Percentiles rank a stretch among this genome's conserved stretches.
Evolutionary conservation across 768 basidiomycete species (phyloP).

Genomic region (Lactifluus echinatus): DNA sequence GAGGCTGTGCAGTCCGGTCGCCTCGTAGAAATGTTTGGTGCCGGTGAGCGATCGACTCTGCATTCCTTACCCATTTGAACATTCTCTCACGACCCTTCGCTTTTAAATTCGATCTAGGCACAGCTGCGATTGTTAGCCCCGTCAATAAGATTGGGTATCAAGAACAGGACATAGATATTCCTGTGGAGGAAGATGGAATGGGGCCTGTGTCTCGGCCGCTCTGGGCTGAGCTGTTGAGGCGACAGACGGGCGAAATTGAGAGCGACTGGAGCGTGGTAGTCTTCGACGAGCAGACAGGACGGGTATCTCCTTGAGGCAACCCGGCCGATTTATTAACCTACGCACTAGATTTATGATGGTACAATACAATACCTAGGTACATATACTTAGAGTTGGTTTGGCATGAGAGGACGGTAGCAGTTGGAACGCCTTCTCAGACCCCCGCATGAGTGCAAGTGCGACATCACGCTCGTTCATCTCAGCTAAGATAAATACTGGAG

Average conservation of each 20-base stretch:
- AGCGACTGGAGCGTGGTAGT: slow-evolving; percentile 37
- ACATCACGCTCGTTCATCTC: background rate
- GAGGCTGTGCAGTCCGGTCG: slow-evolving; percentile 23
- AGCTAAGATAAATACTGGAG: background rate
- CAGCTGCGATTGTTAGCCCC: slow-evolving; percentile 33
- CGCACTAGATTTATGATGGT: background rate
- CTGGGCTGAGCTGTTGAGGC: slow-evolving; percentile 30
- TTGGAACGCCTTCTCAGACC: no score
- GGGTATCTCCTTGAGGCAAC: background rate
- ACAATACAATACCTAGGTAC: no score
- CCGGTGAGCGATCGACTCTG: slow-evolving; percentile 4
- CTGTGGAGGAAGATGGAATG: slow-evolving; percentile 32
- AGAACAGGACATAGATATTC: slow-evolving; percentile 33
- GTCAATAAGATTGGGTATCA: slow-evolving; percentile 35
- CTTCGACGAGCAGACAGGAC: background rate
- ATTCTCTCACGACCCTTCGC: no score
- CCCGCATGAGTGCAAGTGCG: no score
- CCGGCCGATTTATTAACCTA: no score
- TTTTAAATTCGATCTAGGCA: slow-evolving; percentile 27
- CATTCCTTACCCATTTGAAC: background rate
- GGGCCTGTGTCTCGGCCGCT: slow-evolving; percentile 34
- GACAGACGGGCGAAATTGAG: slow-evolving; percentile 36
- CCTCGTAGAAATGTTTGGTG: slow-evolving; percentile 30
- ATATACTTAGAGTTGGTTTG: background rate
- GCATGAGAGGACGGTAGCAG: no score